Evolutionary conservation across 129 eudicot genomes (phyloP).

Genomic region (Lactuca sativa): DNA sequence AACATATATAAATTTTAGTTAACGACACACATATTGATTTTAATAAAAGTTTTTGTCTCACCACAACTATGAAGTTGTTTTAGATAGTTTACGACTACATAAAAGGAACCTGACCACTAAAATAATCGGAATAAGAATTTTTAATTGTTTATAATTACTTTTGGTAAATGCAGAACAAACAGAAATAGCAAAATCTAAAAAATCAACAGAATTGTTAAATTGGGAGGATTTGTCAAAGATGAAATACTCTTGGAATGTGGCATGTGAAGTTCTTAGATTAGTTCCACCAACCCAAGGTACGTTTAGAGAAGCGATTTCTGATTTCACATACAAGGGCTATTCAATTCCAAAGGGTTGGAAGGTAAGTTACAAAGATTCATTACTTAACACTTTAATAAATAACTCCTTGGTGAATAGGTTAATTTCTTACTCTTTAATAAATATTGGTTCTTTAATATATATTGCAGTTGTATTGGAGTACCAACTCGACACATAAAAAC

Average conservation of each 20-base stretch:
- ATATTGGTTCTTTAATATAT: neutral
- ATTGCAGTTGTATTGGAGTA: slow-evolving; percentile 11
- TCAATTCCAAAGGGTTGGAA: too few relatives aligned
- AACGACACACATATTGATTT: too few relatives aligned
- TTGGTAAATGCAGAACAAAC: neutral
- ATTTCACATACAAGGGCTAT: slow-evolving; percentile 14
- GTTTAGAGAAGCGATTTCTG: slow-evolving; percentile 27
- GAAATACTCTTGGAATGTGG: slow-evolving; percentile 31
- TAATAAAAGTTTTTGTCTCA: too few relatives aligned
- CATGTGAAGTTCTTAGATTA: slow-evolving; percentile 25
- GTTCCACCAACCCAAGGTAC: slow-evolving; percentile 22
- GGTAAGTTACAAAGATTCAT: neutral
- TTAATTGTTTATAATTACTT: too few relatives aligned
- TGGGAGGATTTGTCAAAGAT: slow-evolving; percentile 21
- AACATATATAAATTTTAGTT: too few relatives aligned
- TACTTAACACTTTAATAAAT: neutral
- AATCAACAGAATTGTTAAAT: slow-evolving; percentile 9
- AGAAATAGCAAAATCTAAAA: too few relatives aligned
- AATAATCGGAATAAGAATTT: too few relatives aligned
- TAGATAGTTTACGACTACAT: too few relatives aligned
- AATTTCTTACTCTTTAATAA: neutral
- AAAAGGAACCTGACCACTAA: too few relatives aligned
- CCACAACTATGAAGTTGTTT: too few relatives aligned
- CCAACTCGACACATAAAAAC: slow-evolving; percentile 7
- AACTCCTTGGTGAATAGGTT: neutral